Conservation (phyloP, 1,284 basidiomycete species). For the Phaffia rhodozyma region DNA sequence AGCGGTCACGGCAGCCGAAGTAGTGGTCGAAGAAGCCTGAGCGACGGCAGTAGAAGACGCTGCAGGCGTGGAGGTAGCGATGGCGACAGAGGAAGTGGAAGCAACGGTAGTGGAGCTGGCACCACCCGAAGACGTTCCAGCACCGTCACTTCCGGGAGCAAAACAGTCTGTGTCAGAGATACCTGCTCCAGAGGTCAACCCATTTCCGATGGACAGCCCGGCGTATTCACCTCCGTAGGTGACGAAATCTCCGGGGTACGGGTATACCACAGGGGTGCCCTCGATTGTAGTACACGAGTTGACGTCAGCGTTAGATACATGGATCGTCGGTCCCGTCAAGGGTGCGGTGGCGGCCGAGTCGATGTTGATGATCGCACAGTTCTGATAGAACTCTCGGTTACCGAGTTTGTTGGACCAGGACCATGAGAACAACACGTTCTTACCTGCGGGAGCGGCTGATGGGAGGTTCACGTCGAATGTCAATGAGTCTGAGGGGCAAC, state of each 20-base stretch:
- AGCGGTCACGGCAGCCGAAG: not conserved
- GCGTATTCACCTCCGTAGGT: conserved; percentile 15
- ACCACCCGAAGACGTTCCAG: not conserved
- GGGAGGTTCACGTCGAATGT: conserved; percentile 14
- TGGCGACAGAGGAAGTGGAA: not conserved
- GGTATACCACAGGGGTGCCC: conserved; percentile 13
- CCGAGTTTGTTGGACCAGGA: conserved; percentile 17
- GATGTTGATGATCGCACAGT: conserved; percentile 16
- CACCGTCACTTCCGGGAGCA: conserved; percentile 13
- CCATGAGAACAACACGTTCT: conserved; percentile 16
- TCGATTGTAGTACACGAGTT: conserved; percentile 16
- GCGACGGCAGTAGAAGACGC: not conserved
- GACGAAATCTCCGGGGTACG: conserved; percentile 10
- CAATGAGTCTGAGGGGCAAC: conserved; percentile 5
- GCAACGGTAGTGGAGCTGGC: not conserved
- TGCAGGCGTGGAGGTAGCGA: not conserved
- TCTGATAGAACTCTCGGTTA: conserved; percentile 19
- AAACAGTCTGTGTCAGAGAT: conserved; percentile 15
- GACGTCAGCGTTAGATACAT: conserved; percentile 16
- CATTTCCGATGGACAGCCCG: conserved; percentile 10
- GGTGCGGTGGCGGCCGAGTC: conserved; percentile 2
- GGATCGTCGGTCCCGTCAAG: conserved; percentile 13
- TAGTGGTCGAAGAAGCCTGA: not conserved
- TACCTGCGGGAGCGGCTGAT: conserved; percentile 4
- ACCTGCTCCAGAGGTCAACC: conserved; percentile 10